These are phyloP conservation scores for Canavalia ensiformis DNA, from an alignment of 306 rosid genomes.

Conservation along the genomic window DNA sequence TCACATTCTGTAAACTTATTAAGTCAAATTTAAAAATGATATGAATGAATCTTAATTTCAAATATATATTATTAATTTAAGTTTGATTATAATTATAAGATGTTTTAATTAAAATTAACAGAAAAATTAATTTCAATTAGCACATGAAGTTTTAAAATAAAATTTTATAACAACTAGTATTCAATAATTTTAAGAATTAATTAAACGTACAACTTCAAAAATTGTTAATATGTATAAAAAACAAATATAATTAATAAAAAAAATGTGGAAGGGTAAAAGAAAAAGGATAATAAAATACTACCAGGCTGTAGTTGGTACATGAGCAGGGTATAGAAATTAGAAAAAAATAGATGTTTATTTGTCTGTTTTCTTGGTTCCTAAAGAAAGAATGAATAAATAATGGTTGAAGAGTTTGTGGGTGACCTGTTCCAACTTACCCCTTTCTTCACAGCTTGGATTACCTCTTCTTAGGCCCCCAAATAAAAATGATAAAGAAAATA, in stretches of 20 bases:
- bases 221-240: background rate
- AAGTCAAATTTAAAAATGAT: too few relatives aligned
- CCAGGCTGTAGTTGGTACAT: background rate
- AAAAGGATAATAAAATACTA: background rate
- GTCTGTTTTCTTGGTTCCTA: background rate
- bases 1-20: too few relatives aligned
- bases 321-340: background rate
- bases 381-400: slow-evolving; percentile 31
- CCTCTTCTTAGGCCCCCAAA: slow-evolving; percentile 31
- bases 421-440: slow-evolving; percentile 54
- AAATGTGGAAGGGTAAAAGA: background rate
- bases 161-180: too few relatives aligned
- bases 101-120: too few relatives aligned
- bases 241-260: background rate
- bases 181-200: too few relatives aligned
- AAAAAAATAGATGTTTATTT: background rate
- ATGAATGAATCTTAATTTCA: too few relatives aligned
- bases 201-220: too few relatives aligned
- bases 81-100: too few relatives aligned
- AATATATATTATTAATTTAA: too few relatives aligned
- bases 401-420: slow-evolving; percentile 38
- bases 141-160: too few relatives aligned
- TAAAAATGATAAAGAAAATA: background rate
- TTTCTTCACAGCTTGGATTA: slow-evolving; percentile 53
- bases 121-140: too few relatives aligned